Conservation (phyloP, 2,329 filamentous ascomycete species). For the Chalaropsis thielavioides region DNA sequence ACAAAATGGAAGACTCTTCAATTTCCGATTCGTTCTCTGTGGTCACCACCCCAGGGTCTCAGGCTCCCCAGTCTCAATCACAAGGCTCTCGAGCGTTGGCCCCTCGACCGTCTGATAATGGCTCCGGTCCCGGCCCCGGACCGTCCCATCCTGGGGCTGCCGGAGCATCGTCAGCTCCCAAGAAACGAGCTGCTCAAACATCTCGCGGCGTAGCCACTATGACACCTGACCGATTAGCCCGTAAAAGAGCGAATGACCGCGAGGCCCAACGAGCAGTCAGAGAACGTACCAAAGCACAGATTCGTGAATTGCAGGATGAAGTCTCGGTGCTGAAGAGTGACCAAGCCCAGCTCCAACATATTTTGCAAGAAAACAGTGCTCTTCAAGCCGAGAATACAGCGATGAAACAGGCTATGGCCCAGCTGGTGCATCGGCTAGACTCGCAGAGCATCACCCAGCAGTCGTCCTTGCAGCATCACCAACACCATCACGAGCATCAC, state of each 20-base stretch:
- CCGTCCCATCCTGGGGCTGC: slow-evolving; percentile 13
- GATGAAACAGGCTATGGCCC: slow-evolving; percentile 38
- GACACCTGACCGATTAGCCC: slow-evolving; percentile 59
- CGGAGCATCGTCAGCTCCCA: slow-evolving; percentile 10
- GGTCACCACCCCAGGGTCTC: not conserved
- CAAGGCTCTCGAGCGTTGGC: slow-evolving; percentile 12
- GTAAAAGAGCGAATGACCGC: slow-evolving; percentile 50
- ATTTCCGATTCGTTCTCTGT: not conserved
- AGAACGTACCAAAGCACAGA: slow-evolving; percentile 67
- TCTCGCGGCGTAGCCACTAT: slow-evolving; percentile 39
- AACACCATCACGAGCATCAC: slow-evolving; percentile 13
- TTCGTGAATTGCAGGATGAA: slow-evolving; percentile 42
- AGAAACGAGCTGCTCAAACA: slow-evolving; percentile 8
- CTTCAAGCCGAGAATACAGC: slow-evolving; percentile 69
- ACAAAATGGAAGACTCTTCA: slow-evolving; percentile 11
- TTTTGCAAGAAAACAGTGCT: slow-evolving; percentile 59
- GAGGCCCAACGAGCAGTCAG: slow-evolving; percentile 76
- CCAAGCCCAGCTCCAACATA: slow-evolving; percentile 54
- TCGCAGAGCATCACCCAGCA: slow-evolving; percentile 6
- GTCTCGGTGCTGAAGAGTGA: slow-evolving; percentile 16
- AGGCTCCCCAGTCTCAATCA: not conserved
- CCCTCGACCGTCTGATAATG: slow-evolving; percentile 11
- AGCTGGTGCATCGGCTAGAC: slow-evolving; percentile 14
- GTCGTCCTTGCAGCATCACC: not conserved
- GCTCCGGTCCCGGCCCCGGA: not conserved